Evolutionary conservation across 1,284 basidiomycete genomes (phyloP).

Genomic region (Xerocomus nothofagi): DNA sequence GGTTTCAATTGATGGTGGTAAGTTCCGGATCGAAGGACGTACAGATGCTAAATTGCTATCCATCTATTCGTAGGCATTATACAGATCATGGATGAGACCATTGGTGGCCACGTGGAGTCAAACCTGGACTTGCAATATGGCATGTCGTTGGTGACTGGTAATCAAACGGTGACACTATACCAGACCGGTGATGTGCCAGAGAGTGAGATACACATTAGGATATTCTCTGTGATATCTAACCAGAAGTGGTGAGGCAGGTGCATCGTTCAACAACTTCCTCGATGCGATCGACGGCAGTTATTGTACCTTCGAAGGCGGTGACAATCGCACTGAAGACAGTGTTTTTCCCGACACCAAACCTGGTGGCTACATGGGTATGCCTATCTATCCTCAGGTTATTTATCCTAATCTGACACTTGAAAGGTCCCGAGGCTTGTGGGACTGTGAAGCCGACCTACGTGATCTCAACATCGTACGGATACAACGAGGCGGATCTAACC

Average conservation of each 20-base stretch:
- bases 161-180: constrained; percentile 43
- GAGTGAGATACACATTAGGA: constrained; percentile 23
- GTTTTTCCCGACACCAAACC: constrained; percentile 51
- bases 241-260: constrained; percentile 29
- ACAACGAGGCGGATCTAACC: constrained; percentile 46
- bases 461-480: constrained; percentile 54
- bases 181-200: constrained; percentile 46
- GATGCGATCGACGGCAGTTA: constrained; percentile 51
- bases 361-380: constrained; percentile 40
- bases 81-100: constrained; percentile 37
- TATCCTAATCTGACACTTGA: neutral
- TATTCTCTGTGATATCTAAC: neutral
- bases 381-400: neutral
- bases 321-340: constrained; percentile 48
- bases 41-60: neutral
- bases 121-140: constrained; percentile 55
- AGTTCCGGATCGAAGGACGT: neutral
- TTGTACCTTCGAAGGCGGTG: constrained; percentile 62
- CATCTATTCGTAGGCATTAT: constrained; percentile 16
- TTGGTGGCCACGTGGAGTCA: constrained; percentile 50
- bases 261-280: constrained; percentile 46
- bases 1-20: constrained; percentile 48
- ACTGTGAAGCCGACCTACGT: constrained; percentile 47
- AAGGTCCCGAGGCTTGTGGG: constrained; percentile 47
- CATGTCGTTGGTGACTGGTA: constrained; percentile 43